A percentile compares a stretch with the other conserved stretches of the same genome.
Evolutionary conservation across 345 rosid genomes (phyloP).

Genomic region (Eutrema japonicum): DNA sequence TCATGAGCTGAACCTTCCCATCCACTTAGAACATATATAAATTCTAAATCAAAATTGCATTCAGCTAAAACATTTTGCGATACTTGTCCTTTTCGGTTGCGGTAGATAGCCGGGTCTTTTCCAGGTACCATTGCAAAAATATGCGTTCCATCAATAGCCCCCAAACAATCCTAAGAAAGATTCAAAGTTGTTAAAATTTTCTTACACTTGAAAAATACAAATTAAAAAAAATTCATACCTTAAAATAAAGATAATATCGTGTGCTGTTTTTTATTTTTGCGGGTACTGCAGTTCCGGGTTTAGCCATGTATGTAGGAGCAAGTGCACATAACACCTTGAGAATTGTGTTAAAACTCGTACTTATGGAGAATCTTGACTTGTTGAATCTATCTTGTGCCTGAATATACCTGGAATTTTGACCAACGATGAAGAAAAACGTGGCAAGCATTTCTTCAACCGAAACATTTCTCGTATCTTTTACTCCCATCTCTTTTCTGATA

Average conservation of each 20-base stretch:
- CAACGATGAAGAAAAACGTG: constrained; percentile 4
- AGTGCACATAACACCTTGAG: constrained; percentile 9
- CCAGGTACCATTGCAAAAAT: not conserved
- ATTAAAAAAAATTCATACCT: too few species aligned
- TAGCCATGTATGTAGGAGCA: constrained; percentile 22
- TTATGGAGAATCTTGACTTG: constrained; percentile 22
- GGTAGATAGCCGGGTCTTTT: not conserved
- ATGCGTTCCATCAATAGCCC: constrained; percentile 14
- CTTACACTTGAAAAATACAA: too few species aligned
- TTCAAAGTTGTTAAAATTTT: too few species aligned
- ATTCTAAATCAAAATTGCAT: constrained; percentile 18
- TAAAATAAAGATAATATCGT: not conserved
- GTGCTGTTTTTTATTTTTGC: constrained; percentile 4
- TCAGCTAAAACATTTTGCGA: constrained; percentile 3
- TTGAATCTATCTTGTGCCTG: constrained; percentile 14
- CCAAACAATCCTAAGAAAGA: constrained; percentile 4
- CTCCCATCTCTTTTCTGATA: not conserved
- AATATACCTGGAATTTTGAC: constrained; percentile 13
- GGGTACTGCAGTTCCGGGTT: not conserved
- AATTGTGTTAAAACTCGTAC: constrained; percentile 11
- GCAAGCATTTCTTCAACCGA: too few species aligned
- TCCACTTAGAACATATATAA: too few species aligned
- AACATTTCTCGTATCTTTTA: not conserved
- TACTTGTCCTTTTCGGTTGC: not conserved
- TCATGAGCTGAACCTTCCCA: too few species aligned